These are phyloP conservation scores for Nigrospora oryzae DNA, from an alignment of 2,329 filamentous ascomycete genomes.

Conservation along the genomic window DNA sequence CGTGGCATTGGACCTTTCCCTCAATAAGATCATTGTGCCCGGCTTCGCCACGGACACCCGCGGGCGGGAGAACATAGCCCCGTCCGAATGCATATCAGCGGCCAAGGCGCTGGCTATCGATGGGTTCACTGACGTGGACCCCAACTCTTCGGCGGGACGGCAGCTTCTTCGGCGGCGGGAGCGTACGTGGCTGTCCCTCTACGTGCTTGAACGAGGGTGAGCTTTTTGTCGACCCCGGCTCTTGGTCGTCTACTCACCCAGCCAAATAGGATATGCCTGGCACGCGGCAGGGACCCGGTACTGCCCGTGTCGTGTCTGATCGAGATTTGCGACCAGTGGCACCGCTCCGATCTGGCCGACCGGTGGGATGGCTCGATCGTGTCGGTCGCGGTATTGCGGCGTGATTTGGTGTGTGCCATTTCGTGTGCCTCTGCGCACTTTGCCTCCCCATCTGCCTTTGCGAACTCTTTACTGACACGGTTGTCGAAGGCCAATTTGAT, in stretches of 20 bases:
- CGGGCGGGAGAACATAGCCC: conserved; percentile 37
- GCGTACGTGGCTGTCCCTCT: conserved; percentile 62
- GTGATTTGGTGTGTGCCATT: conserved; percentile 46
- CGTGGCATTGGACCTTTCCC: conserved; percentile 58
- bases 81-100: conserved; percentile 61
- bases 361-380: conserved; percentile 62
- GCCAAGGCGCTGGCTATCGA: conserved; percentile 58
- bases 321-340: conserved; percentile 62
- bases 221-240: conserved; percentile 3
- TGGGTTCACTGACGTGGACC: conserved; percentile 56
- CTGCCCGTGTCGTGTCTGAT: conserved; percentile 59
- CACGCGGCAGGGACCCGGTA: conserved; percentile 59
- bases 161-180: conserved; percentile 57
- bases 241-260: conserved; percentile 7
- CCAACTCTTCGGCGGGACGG: conserved; percentile 49
- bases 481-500: conserved; percentile 43
- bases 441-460: neutral
- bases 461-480: conserved; percentile 1
- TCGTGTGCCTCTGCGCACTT: neutral
- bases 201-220: conserved; percentile 62
- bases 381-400: conserved; percentile 60
- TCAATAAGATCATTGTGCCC: conserved; percentile 61
- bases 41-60: conserved; percentile 33
- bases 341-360: conserved; percentile 53
- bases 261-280: conserved; percentile 50